Percentiles rank a stretch among this genome's conserved stretches.
phyloP scores from a whole-genome alignment of 2,329 filamentous ascomycete species.

The Cyanodermella asteris region DNA sequence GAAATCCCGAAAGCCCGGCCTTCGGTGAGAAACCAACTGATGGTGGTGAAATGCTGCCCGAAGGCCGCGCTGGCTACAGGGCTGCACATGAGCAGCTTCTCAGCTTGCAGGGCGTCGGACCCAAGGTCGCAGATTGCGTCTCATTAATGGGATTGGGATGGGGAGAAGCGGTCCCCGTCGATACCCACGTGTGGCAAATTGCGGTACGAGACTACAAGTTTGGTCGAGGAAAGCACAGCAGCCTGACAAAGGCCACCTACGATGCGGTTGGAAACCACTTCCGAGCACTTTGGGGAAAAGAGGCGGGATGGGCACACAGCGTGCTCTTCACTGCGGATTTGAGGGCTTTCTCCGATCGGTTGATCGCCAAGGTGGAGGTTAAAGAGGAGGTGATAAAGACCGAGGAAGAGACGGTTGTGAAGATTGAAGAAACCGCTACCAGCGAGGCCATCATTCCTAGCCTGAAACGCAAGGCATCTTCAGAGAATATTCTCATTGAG shows the following conservation, averaged over 20 bases:
- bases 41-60: conserved; percentile 26
- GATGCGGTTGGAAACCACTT: conserved; percentile 82
- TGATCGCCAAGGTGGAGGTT: conserved; percentile 16
- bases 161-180: conserved; percentile 85
- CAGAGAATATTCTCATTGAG: conserved; percentile 19
- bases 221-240: conserved; percentile 59
- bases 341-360: conserved; percentile 53
- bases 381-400: conserved; percentile 14
- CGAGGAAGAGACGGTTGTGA: conserved; percentile 9
- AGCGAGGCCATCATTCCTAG: conserved; percentile 6
- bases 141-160: conserved; percentile 91
- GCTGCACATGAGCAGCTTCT: conserved; percentile 63
- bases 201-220: conserved; percentile 91
- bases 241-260: conserved; percentile 72
- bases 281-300: conserved; percentile 67
- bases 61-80: conserved; percentile 45
- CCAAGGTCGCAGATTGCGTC: conserved; percentile 93
- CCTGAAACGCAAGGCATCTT: conserved; percentile 11
- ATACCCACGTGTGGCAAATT: conserved; percentile 98
- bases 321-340: conserved; percentile 90
- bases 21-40: conserved; percentile 25
- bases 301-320: conserved; percentile 94
- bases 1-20: conserved; percentile 52
- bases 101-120: conserved; percentile 66
- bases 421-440: conserved; percentile 9